Conservation (phyloP, 176 grass and related monocot species). For the Aegilops speltoides region DNA sequence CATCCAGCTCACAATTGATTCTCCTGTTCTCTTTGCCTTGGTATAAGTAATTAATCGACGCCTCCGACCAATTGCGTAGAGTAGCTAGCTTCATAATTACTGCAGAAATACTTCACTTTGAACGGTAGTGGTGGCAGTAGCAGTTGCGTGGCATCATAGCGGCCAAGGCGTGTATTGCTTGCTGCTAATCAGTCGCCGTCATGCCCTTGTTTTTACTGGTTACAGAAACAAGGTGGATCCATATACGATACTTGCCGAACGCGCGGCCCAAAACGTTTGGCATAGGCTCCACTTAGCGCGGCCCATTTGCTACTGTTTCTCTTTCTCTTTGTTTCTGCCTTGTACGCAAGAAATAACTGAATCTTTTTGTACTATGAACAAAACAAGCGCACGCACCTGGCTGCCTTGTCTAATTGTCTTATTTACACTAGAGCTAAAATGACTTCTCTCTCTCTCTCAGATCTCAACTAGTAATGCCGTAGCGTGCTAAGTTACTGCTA, state of each 20-base stretch:
- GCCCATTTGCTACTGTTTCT: not conserved
- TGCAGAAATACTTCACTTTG: not conserved
- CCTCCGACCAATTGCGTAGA: too few species aligned
- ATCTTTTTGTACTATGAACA: not conserved
- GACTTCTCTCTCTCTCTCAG: not conserved
- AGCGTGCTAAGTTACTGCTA: too few species aligned
- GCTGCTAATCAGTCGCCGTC: not conserved
- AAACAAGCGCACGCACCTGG: too few species aligned
- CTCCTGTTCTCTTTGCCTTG: not conserved
- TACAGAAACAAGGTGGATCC: not conserved
- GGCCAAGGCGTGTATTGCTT: not conserved
- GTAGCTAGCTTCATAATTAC: not conserved
- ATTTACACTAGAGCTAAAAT: not conserved
- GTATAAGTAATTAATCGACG: too few species aligned
- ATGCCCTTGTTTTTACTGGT: too few species aligned
- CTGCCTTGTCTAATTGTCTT: not conserved
- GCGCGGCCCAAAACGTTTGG: not conserved
- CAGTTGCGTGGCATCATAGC: conserved; percentile 10
- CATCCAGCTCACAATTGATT: not conserved
- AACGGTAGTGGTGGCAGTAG: too few species aligned
- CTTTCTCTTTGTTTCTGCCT: not conserved
- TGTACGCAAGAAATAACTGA: not conserved
- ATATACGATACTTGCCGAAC: not conserved
- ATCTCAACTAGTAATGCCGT: not conserved
- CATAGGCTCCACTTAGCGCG: not conserved